Percentiles rank a stretch among this genome's conserved stretches.
phyloP scores from a whole-genome alignment of 768 basidiomycete species.

The Lactarius sp. region DNA sequence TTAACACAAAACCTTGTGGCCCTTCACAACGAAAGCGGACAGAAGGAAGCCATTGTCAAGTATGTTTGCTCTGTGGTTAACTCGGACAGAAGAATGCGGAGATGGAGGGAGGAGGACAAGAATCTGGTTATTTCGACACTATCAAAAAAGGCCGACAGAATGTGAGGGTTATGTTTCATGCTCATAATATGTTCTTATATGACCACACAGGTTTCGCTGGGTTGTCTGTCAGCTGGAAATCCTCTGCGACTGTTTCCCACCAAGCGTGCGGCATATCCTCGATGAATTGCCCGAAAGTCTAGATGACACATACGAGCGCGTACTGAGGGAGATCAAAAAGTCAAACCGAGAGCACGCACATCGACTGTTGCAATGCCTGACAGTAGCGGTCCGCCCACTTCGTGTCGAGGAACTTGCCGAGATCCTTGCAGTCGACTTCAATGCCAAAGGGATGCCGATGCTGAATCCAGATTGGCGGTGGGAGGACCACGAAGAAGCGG shows the following conservation, averaged over 20 bases:
- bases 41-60: not conserved
- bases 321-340: not conserved
- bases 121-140: too few species aligned
- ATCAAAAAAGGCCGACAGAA: too few species aligned
- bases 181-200: too few species aligned
- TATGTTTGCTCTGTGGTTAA: not conserved
- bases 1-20: not conserved
- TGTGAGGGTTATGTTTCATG: too few species aligned
- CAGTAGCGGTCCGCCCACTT: not conserved
- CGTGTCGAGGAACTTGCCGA: not conserved
- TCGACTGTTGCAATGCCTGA: conserved; percentile 1
- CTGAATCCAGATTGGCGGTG: not conserved
- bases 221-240: too few species aligned
- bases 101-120: too few species aligned
- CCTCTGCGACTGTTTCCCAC: too few species aligned
- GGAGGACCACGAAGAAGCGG: not conserved
- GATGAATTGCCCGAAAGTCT: too few species aligned
- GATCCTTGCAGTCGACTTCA: not conserved
- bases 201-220: too few species aligned
- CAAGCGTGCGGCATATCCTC: too few species aligned
- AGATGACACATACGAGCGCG: too few species aligned
- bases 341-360: not conserved
- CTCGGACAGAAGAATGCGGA: not conserved
- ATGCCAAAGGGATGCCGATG: not conserved
- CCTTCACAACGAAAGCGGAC: too few species aligned